phyloP scores from a whole-genome alignment of 306 rosid species.

The Medicago ruthenica region DNA sequence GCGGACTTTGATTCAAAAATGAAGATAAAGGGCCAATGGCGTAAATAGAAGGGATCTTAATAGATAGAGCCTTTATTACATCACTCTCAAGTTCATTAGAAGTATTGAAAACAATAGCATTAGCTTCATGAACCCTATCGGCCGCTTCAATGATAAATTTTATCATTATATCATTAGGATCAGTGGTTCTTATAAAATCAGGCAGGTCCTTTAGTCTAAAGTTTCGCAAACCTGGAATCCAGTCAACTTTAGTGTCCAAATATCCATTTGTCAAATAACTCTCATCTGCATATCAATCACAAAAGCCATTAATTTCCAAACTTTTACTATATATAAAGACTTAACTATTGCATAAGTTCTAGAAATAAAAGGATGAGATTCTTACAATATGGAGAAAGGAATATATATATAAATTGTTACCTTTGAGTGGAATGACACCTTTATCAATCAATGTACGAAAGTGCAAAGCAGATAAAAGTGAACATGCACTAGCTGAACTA shows the following conservation, averaged over 20 bases:
- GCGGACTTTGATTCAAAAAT: background rate
- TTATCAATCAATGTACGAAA: background rate
- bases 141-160: background rate
- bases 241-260: constrained; percentile 29
- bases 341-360: no score
- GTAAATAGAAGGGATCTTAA: background rate
- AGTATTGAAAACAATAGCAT: constrained; percentile 24
- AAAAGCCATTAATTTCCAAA: no score
- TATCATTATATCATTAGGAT: constrained; percentile 21
- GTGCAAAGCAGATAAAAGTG: background rate
- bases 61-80: background rate
- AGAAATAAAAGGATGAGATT: no score
- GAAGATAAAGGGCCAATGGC: constrained; percentile 29
- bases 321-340: no score
- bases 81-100: constrained; percentile 36
- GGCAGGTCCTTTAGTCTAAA: constrained; percentile 25
- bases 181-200: constrained; percentile 14
- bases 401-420: background rate
- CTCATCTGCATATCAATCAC: constrained; percentile 27
- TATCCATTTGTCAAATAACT: constrained; percentile 26
- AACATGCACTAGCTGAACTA: constrained; percentile 3
- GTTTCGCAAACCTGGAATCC: constrained; percentile 32
- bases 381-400: background rate
- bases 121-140: background rate
- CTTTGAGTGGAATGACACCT: constrained; percentile 40